Conservation (phyloP, 2,329 filamentous ascomycete species). For the Bretziella fagacearum region DNA sequence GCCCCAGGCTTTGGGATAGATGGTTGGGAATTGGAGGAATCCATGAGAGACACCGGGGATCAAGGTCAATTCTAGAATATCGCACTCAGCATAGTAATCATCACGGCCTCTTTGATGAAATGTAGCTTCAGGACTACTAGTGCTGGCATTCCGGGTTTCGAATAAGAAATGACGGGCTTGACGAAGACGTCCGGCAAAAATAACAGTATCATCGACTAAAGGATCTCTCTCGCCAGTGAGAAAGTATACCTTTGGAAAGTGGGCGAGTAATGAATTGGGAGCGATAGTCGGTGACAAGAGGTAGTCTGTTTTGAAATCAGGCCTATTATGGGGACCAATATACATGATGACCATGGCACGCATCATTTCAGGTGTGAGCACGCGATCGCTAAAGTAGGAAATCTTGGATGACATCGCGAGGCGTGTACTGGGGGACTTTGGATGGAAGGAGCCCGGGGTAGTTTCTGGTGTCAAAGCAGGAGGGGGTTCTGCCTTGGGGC, state of each 20-base stretch:
- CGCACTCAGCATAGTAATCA: conserved; percentile 18
- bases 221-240: conserved; percentile 90
- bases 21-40: conserved; percentile 74
- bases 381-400: conserved; percentile 91
- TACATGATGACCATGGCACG: conserved; percentile 97
- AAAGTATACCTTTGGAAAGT: conserved; percentile 91
- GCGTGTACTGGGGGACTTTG: conserved; percentile 55
- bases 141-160: conserved; percentile 9
- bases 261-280: conserved; percentile 62
- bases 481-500: too few species aligned
- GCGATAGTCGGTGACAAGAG: conserved; percentile 79
- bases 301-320: conserved; percentile 84
- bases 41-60: conserved; percentile 85
- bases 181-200: conserved; percentile 79
- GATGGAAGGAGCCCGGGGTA: conserved; percentile 27
- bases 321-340: conserved; percentile 80
- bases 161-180: conserved; percentile 25
- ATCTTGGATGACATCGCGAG: conserved; percentile 94
- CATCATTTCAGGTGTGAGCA: conserved; percentile 96
- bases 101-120: conserved; percentile 24
- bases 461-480: neutral
- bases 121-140: conserved; percentile 3
- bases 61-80: conserved; percentile 54
- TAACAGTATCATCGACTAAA: conserved; percentile 88
- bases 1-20: conserved; percentile 83